phyloP scores from a whole-genome alignment of 2,329 filamentous ascomycete genomes.

The Graphiopsis chlorocephala region DNA sequence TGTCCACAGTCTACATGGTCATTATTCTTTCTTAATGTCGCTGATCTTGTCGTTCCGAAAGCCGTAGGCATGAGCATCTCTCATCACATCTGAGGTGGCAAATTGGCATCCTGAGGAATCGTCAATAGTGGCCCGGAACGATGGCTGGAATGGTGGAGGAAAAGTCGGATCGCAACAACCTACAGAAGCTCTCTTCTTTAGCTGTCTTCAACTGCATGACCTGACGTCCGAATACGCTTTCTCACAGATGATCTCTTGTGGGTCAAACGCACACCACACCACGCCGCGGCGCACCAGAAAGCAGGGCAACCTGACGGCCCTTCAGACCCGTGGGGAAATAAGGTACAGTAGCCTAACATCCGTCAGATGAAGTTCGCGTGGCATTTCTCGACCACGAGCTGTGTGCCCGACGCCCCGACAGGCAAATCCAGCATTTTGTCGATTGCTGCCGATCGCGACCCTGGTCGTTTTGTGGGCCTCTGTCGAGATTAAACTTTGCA shows the following conservation, averaged over 20 bases:
- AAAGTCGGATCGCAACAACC: neutral
- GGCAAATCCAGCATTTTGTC: neutral
- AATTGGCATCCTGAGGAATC: neutral
- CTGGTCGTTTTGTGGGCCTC: neutral
- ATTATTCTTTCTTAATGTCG: too few species aligned
- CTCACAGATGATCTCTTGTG: neutral
- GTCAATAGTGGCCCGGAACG: neutral
- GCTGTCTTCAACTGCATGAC: neutral
- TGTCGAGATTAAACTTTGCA: conserved; percentile 10
- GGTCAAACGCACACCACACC: conserved; percentile 2
- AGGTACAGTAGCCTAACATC: neutral
- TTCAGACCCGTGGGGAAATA: conserved; percentile 7
- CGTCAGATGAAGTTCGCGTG: conserved; percentile 3
- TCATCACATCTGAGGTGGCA: neutral
- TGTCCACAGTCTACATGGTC: too few species aligned
- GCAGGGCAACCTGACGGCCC: conserved; percentile 5
- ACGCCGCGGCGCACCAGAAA: neutral
- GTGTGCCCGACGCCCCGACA: conserved; percentile 6
- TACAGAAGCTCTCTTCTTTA: neutral
- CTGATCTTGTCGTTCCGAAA: neutral
- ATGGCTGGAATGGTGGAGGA: too few species aligned
- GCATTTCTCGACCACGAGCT: neutral
- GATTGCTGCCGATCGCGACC: neutral
- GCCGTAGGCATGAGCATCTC: neutral
- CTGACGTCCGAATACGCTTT: conserved; percentile 12